phyloP scores from a whole-genome alignment of 495 filamentous ascomycete species.

The Podospora fimiseda region DNA sequence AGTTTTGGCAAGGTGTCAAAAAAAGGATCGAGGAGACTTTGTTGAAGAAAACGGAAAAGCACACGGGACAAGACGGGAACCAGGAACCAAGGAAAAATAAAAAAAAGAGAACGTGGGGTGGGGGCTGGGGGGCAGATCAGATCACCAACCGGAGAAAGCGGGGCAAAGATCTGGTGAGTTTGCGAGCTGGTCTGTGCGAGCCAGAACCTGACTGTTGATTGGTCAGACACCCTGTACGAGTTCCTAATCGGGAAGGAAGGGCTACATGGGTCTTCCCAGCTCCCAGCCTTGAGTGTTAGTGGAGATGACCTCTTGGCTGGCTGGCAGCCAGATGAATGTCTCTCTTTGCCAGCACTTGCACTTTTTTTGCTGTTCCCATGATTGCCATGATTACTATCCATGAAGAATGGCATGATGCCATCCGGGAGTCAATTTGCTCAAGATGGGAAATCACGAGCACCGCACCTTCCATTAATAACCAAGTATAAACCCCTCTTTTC shows the following conservation, averaged over 20 bases:
- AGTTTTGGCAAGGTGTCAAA: background rate
- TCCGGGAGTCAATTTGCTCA: too few species aligned
- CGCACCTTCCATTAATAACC: too few species aligned
- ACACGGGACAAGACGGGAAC: background rate
- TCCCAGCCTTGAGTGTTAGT: background rate
- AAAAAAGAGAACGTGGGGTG: background rate
- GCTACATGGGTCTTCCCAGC: constrained; percentile 15
- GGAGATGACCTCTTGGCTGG: too few species aligned
- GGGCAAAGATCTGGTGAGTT: background rate
- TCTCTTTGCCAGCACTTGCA: too few species aligned
- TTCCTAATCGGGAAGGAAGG: constrained; percentile 26
- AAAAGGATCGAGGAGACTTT: too few species aligned
- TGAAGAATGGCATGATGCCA: too few species aligned
- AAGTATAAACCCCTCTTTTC: too few species aligned
- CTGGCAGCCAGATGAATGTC: too few species aligned
- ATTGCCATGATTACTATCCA: too few species aligned
- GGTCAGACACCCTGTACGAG: constrained; percentile 8
- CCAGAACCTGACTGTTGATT: constrained; percentile 1
- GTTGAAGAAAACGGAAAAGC: background rate
- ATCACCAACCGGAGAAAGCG: background rate
- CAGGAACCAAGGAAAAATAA: background rate
- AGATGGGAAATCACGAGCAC: too few species aligned
- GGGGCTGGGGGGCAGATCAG: background rate
- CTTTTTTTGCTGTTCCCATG: too few species aligned
- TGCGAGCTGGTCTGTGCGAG: background rate